These are phyloP conservation scores for Conidiobolus incongruus DNA, from an alignment of 371 early-diverging fungal genomes.

Conservation along the genomic window DNA sequence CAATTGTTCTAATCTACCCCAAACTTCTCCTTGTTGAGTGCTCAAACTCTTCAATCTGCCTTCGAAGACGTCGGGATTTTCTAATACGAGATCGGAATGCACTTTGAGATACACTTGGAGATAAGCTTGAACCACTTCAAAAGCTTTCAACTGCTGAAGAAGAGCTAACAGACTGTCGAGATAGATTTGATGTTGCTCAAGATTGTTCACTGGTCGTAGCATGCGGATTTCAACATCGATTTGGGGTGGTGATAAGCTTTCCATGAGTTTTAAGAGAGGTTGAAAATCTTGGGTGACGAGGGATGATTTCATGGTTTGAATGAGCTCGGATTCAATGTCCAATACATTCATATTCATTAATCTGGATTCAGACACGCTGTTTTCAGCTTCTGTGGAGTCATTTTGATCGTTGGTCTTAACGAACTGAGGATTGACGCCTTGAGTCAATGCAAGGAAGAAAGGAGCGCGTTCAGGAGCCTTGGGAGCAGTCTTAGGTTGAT, in stretches of 20 bases:
- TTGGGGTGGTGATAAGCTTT: conserved; percentile 50
- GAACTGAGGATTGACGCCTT: conserved; percentile 47
- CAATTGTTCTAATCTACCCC: conserved; percentile 9
- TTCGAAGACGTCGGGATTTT: conserved; percentile 23
- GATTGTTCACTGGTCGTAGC: conserved; percentile 30
- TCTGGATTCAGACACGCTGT: conserved; percentile 31
- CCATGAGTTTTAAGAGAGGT: conserved; percentile 28
- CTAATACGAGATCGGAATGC: conserved; percentile 48
- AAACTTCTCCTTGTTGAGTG: not conserved
- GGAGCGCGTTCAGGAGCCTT: conserved; percentile 75
- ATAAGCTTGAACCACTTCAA: conserved; percentile 70
- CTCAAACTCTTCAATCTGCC: conserved; percentile 1
- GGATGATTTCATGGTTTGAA: conserved; percentile 3
- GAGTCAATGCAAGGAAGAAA: conserved; percentile 71
- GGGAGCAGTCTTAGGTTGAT: conserved; percentile 70
- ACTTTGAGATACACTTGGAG: conserved; percentile 46
- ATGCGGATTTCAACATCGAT: conserved; percentile 71
- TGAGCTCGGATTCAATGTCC: conserved; percentile 13
- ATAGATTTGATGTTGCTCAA: conserved; percentile 27
- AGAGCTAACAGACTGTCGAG: conserved; percentile 31
- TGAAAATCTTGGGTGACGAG: conserved; percentile 16
- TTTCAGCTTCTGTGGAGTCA: conserved; percentile 20
- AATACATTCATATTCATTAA: too few species aligned
- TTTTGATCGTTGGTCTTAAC: conserved; percentile 15
- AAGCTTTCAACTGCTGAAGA: conserved; percentile 39